phyloP scores from a whole-genome alignment of 1,139 yeast species.

The Suhomyces terraborum region DNA sequence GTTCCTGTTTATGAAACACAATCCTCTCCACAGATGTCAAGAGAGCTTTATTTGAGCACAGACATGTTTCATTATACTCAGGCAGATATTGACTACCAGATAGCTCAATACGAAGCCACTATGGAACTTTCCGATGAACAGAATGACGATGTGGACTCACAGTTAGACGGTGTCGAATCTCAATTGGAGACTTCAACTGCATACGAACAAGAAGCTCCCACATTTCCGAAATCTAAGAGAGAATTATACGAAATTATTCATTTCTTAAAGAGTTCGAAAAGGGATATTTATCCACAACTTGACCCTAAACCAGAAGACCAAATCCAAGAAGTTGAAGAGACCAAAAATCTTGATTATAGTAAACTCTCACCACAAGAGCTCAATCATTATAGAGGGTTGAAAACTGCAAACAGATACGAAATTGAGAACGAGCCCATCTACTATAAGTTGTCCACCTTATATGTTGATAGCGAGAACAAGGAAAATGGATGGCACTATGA shows the following conservation, averaged over 20 bases:
- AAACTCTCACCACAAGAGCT: conserved; percentile 23
- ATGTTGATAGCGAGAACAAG: conserved; percentile 25
- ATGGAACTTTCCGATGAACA: conserved; percentile 1
- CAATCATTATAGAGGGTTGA: conserved; percentile 30
- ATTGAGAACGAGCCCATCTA: conserved; percentile 30
- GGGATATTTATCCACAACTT: conserved; percentile 3
- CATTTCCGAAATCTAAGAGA: neutral
- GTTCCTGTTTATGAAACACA: neutral
- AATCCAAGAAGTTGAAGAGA: neutral
- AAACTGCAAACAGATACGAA: conserved; percentile 20
- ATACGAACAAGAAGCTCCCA: neutral
- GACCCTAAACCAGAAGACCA: neutral
- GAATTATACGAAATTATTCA: conserved; percentile 4
- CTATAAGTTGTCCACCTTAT: conserved; percentile 38
- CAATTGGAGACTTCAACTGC: neutral
- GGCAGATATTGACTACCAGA: conserved; percentile 22
- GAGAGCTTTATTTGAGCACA: conserved; percentile 24
- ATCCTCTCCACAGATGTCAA: conserved; percentile 12
- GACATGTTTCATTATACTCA: conserved; percentile 28
- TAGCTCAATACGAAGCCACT: conserved; percentile 23
- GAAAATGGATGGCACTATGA: conserved; percentile 45
- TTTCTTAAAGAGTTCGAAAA: neutral
- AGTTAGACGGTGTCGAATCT: no score
- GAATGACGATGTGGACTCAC: no score
- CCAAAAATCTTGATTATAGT: neutral